Base-by-base conservation (phyloP, 106 monocot species). In the Allium fistulosum region DNA sequence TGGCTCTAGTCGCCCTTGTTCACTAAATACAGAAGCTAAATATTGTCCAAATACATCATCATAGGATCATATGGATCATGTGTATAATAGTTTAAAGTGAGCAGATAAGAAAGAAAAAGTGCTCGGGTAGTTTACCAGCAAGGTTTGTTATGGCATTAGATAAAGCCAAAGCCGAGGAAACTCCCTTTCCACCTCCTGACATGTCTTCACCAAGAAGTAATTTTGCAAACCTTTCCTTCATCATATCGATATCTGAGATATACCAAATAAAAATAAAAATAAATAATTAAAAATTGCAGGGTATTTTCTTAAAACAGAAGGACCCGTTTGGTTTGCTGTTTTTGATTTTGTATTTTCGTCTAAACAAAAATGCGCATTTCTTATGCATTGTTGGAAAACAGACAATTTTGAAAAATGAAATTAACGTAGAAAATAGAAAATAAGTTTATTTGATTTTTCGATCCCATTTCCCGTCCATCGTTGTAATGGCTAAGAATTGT, bases 61-160 rank as follows among this genome's bases (percentile, higher is more conserved):
- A 22, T 22, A 22, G 13, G 13, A 53, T 53, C 9, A 53, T 10
- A 10, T 53, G 1, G 52, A 13, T 53, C 26, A 28, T 65, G 4
- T 64, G 12, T 26, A 68, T 8, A 57, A 22, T 22, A 22, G 22
- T 22, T 22, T 22, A 22, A 22, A 22, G 22, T 22, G 22, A 3
- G 13, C 3, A 52, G 12, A 14, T 51, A 51, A 7, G 9, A 12
- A 55, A 27, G 22, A 22, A 3, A 55, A 12, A 17, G 10, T 22
- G 8, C 11, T 22, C 28, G 7, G 12, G 14, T 4, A n/a, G 6
- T 66, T 22, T 74, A 79, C 84, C 84, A 53, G 80, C 80, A 74
- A 80, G 80, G 62, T 84, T 84, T 57, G 84, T 84, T 70, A 84
- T 80, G 66, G 84, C 84, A 63, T 84, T 84, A 27, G 84, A 84